phyloP scores from a whole-genome alignment of 345 rosid genomes.

The Firmiana major region DNA sequence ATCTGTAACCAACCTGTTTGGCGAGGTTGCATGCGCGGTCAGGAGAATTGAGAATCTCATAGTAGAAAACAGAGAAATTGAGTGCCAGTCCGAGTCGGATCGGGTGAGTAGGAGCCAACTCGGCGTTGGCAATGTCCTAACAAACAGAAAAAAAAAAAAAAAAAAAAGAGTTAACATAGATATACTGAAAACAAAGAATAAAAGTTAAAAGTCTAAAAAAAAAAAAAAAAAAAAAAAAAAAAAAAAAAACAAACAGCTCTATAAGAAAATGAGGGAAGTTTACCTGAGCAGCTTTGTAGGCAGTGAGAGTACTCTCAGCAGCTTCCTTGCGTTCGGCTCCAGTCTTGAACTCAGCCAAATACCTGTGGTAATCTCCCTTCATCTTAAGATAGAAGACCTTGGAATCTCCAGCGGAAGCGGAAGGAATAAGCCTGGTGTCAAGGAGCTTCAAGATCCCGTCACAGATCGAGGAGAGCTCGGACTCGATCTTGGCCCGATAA shows the following conservation, averaged over 20 bases:
- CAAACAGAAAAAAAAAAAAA: not conserved
- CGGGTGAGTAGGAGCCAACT: constrained; percentile 83
- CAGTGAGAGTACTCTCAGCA: constrained; percentile 74
- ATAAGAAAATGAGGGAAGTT: not conserved
- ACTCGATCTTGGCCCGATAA: constrained; percentile 76
- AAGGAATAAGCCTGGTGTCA: constrained; percentile 65
- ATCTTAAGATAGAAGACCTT: constrained; percentile 85
- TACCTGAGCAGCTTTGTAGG: constrained; percentile 94
- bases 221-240: too few relatives aligned
- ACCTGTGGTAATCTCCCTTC: constrained; percentile 89
- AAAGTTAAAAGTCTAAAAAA: not conserved
- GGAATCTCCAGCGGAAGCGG: constrained; percentile 68
- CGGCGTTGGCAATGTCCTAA: constrained; percentile 80
- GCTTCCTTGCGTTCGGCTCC: constrained; percentile 83
- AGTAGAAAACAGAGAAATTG: constrained; percentile 89
- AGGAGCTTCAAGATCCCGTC: constrained; percentile 83
- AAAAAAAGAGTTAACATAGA: not conserved
- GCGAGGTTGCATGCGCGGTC: constrained; percentile 94
- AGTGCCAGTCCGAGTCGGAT: constrained; percentile 88
- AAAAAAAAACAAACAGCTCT: not conserved
- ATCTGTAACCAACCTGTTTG: constrained; percentile 48
- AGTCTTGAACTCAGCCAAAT: constrained; percentile 79
- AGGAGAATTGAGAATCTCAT: constrained; percentile 92
- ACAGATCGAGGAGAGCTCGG: constrained; percentile 68
- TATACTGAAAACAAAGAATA: not conserved